Evolutionary conservation across 1,284 basidiomycete genomes (phyloP), one percentile per base, ranked within the genome.

Genomic region (Ustilago cynodontis): DNA sequence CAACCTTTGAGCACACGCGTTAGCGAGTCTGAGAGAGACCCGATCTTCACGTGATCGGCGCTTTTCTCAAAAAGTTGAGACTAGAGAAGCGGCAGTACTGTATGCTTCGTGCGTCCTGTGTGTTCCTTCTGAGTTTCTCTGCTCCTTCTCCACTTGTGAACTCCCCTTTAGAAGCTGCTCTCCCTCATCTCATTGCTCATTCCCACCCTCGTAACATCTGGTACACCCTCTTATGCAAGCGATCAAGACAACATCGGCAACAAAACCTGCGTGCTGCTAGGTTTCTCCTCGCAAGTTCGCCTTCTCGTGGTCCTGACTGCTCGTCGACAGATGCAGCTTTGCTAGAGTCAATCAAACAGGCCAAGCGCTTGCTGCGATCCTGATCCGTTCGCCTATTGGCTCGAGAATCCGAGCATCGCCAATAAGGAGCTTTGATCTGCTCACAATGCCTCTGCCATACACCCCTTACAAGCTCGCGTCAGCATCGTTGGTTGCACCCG

Each of bases 401-500:
- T 16, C 28, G 26, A n/a, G 31, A 35, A 53, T 22, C 29, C 35
- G 18, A n/a, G 6, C 11, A 8, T n/a, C 31, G 31, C 51, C n/a
- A 22, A 11, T 5, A 8, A 7, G 13, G 29, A 20, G 18, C 22
- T 16, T 43, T 22, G 29, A 8, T 24, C 22, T n/a, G 26, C 28
- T 20, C 24, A 37, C n/a, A 47, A 77, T 77, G 74, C 69, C 74
- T 41, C 62, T 77, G 22, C 69, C 69, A 45, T 77, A 77, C 13
- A 72, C 74, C 8, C 74, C 74, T 3, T 77, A 77, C 55, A 68
- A 72, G 57, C 74, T 77, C 16, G 69, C 74, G 1, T 69, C 69
- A 49, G 74, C 74, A n/a, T 63, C 74, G 22, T 43, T 77, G 29
- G 55, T 41, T 14, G 62, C 69, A 10, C 53, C 65, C 35, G 59